Conservation (phyloP, 441 rosid species). For the Syzygium malaccense region DNA sequence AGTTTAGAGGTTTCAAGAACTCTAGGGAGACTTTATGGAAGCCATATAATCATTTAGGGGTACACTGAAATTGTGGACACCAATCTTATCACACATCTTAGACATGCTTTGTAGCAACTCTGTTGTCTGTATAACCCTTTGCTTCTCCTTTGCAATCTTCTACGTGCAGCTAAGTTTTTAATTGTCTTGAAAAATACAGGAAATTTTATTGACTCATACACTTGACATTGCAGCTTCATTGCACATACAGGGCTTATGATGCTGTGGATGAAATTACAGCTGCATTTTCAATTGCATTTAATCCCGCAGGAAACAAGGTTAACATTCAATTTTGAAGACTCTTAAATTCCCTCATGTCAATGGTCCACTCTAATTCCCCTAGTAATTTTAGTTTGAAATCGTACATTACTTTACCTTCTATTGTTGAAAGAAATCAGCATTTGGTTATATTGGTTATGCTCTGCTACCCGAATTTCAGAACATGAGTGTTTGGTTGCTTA, state of each 20-base stretch:
- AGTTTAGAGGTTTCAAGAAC: neutral
- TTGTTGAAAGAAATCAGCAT: neutral
- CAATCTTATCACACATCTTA: accelerated
- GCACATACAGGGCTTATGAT: conserved; percentile 95
- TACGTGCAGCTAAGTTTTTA: neutral
- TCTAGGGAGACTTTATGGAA: neutral
- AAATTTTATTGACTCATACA: conserved; percentile 4
- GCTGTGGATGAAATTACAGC: conserved; percentile 92
- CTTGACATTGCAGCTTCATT: conserved; percentile 63
- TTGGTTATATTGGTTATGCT: neutral
- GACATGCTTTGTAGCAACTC: neutral
- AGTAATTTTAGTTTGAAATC: neutral
- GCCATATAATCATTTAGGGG: neutral
- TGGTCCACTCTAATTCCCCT: neutral
- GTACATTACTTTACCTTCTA: neutral
- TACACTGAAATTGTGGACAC: neutral
- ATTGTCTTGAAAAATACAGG: neutral
- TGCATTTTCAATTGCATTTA: conserved; percentile 81
- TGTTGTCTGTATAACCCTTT: neutral
- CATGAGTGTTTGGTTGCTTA: neutral
- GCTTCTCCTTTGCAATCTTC: neutral
- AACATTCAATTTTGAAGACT: neutral
- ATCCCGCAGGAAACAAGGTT: conserved; percentile 73
- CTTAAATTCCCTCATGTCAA: neutral
- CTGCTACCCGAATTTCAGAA: neutral